Evolutionary conservation across 345 rosid species (phyloP).

Genomic region (Acer saccharum): DNA sequence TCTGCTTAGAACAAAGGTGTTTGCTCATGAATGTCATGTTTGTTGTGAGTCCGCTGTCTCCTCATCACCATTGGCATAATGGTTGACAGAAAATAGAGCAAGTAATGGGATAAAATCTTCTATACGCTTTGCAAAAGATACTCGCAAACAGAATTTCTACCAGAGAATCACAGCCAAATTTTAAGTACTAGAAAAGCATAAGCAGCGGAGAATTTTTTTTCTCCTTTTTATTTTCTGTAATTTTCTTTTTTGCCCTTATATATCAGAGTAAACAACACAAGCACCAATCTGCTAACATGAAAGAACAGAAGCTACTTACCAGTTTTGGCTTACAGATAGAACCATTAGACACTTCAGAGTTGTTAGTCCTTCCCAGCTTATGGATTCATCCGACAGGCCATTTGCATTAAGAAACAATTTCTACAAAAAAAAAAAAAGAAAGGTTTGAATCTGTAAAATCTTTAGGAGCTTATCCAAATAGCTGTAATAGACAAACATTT

Average conservation of each 20-base stretch:
- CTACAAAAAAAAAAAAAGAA: slow-evolving; percentile 41
- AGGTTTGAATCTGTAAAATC: background rate
- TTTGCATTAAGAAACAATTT: slow-evolving; percentile 67
- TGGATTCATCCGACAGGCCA: slow-evolving; percentile 59
- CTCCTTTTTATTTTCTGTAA: background rate
- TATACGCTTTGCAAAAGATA: background rate
- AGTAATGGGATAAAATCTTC: too few relatives aligned
- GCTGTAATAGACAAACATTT: slow-evolving; percentile 1
- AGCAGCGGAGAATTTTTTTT: background rate
- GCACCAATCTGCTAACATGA: background rate
- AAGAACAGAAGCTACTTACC: slow-evolving; percentile 42
- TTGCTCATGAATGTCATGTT: background rate
- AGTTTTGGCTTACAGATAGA: slow-evolving; percentile 68
- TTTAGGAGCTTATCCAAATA: background rate
- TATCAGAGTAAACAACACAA: background rate
- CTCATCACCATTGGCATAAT: too few relatives aligned
- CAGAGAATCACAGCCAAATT: background rate
- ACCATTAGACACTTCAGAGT: slow-evolving; percentile 57
- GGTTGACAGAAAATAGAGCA: background rate
- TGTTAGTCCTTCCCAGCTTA: slow-evolving; percentile 70
- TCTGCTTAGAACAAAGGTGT: background rate
- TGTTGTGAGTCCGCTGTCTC: too few relatives aligned
- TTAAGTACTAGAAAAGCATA: background rate
- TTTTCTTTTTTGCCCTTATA: background rate
- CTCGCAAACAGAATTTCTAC: background rate